A percentile compares a stretch with the other conserved stretches of the same genome.
These are phyloP conservation scores for Lavandula angustifolia DNA, from an alignment of 257 asterid genomes.

Conservation along the genomic window DNA sequence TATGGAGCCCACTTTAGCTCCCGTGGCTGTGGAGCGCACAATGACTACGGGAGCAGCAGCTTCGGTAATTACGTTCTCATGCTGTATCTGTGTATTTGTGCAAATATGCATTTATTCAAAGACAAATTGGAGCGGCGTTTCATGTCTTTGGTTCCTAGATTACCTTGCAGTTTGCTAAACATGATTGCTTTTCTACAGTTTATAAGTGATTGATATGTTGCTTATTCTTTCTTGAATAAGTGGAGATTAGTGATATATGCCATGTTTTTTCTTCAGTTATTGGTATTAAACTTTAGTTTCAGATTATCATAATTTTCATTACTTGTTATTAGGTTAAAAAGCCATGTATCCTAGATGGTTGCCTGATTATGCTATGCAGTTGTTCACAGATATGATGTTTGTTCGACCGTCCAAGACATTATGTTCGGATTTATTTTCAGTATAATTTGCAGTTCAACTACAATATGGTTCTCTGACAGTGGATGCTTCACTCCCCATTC, in stretches of 20 bases:
- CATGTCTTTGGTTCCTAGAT: background rate
- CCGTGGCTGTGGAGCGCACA: slow-evolving; percentile 94
- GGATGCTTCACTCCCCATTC: slow-evolving; percentile 19
- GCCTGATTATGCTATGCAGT: slow-evolving; percentile 12
- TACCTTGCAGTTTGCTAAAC: background rate
- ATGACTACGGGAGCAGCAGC: slow-evolving; percentile 99
- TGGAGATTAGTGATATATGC: slow-evolving; percentile 7
- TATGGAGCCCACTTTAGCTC: slow-evolving; percentile 98
- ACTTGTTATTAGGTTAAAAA: slow-evolving; percentile 19
- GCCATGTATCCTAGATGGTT: slow-evolving; percentile 1
- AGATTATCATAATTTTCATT: slow-evolving; percentile 4
- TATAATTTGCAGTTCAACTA: slow-evolving; percentile 10
- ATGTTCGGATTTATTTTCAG: slow-evolving; percentile 9
- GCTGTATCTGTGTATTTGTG: slow-evolving; percentile 20
- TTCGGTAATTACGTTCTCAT: slow-evolving; percentile 58
- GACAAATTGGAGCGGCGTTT: background rate
- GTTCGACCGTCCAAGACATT: background rate
- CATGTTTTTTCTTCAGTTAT: slow-evolving; percentile 12
- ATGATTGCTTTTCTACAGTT: background rate
- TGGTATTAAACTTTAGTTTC: background rate
- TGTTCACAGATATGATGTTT: slow-evolving; percentile 14
- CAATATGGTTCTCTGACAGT: slow-evolving; percentile 11
- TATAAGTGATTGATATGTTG: slow-evolving; percentile 11
- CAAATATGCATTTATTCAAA: background rate
- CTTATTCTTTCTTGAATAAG: background rate